These are phyloP conservation scores for Epichloe elymi DNA, from an alignment of 2,329 filamentous ascomycete genomes.

Conservation along the genomic window DNA sequence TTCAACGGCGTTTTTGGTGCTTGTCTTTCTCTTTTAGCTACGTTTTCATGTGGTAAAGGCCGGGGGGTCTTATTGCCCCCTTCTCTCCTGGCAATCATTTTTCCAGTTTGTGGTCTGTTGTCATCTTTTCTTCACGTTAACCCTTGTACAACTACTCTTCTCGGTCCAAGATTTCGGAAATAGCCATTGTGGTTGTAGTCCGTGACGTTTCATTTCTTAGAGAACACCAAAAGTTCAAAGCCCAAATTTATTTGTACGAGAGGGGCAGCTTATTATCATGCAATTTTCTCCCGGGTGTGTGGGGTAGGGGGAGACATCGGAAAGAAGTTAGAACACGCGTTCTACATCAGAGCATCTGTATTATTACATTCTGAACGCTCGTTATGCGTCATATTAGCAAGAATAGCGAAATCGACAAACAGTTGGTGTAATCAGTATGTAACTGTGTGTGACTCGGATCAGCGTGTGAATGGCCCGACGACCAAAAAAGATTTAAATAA, in stretches of 20 bases:
- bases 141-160: conserved; percentile 24
- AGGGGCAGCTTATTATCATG: not conserved
- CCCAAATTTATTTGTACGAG: not conserved
- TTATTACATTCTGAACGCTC: conserved; percentile 3
- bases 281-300: too few relatives aligned
- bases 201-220: not conserved
- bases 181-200: not conserved
- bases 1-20: not conserved
- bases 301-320: too few relatives aligned
- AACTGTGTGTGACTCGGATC: not conserved
- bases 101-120: not conserved
- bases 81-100: not conserved
- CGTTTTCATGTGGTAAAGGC: not conserved
- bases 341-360: not conserved
- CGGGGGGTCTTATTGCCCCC: too few relatives aligned
- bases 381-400: not conserved
- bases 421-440: not conserved
- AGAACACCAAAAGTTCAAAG: not conserved
- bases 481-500: not conserved
- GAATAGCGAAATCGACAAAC: not conserved
- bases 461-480: too few relatives aligned
- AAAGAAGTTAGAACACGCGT: not conserved
- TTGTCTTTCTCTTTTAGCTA: not conserved
- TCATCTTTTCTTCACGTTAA: conserved; percentile 7
- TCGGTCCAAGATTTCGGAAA: conserved; percentile 2